Base-by-base conservation (phyloP, 106 monocot genomes). In the Platanthera zijinensis region DNA sequence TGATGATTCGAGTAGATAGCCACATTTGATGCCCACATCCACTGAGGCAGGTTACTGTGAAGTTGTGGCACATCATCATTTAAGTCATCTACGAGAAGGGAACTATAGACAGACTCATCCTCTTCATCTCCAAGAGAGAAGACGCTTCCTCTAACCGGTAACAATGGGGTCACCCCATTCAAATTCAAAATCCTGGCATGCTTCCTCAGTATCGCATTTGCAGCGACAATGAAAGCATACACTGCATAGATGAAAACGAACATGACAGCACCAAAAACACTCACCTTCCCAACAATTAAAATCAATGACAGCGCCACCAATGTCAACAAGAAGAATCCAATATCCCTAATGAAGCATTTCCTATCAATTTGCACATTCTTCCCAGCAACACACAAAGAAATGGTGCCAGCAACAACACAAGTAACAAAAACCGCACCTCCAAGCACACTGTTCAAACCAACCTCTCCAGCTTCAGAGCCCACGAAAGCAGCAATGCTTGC, bases 21-120 rank as follows among this genome's bases (percentile, higher is more conserved):
- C 71, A 99, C 79, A 81, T 91, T 86, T 0, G 97, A 92, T 70
- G 91, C 89, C 97, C 93, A 94, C 97, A 94, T 99, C 97, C 94
- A 94, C 57, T 89, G 89, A 80, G 92, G 97, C 76, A 99, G 83
- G 17, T 84, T 82, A 49, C 70, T 28, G 47, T 76, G 84, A 75
- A 89, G 59, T 72, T 72, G 80, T 0, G 87, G 83, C 47, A 81
- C 85, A 54, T 89, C 88, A 39, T 53, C 49, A 52, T 50, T 19
- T 53, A 63, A 61, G 76, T 91, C 91, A 17, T 78, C 73, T 18
- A 88, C 90, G 53, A 96, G 84, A 71, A 96, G 62, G 19, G 85
- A 69, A 74, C 93, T 86, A 72, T 89, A 91, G 19, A 93, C 71
- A 6, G 90, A 86, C 15, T 83, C 89, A 78, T 93, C 89, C 49